A percentile compares a stretch with the other conserved stretches of the same genome.
Conservation (phyloP, 306 rosid genomes). For the Acacia crassicarpa region DNA sequence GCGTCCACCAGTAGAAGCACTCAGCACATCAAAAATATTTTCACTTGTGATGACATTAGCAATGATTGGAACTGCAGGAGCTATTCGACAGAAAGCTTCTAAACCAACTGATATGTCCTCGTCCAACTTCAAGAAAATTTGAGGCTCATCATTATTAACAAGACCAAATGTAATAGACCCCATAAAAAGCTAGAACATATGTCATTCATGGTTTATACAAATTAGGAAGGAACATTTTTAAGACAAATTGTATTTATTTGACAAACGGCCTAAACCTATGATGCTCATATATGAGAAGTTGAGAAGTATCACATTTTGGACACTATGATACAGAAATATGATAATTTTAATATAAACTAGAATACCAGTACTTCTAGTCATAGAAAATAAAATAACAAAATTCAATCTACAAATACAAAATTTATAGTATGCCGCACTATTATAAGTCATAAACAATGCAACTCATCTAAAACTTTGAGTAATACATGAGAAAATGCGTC, state of each 20-base stretch:
- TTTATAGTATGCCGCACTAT: background rate
- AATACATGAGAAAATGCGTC: background rate
- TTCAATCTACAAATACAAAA: background rate
- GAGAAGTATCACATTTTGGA: background rate
- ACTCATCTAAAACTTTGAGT: background rate
- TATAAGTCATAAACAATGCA: background rate
- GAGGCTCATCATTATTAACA: conserved; percentile 24
- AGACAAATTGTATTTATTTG: background rate
- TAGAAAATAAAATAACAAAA: background rate
- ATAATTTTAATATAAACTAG: too few species aligned
- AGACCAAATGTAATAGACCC: conserved; percentile 23
- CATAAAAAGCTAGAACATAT: background rate
- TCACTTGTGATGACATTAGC: conserved; percentile 78
- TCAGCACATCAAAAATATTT: conserved; percentile 81
- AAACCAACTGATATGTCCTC: conserved; percentile 73
- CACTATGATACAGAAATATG: too few species aligned
- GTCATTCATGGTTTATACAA: background rate
- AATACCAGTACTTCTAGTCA: too few species aligned
- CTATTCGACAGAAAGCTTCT: conserved; percentile 93
- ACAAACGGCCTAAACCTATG: conserved; percentile 4
- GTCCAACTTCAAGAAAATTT: conserved; percentile 57
- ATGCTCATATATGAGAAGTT: background rate
- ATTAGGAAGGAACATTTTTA: background rate
- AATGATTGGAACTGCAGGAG: conserved; percentile 88
- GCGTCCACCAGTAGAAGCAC: conserved; percentile 65